Evolutionary conservation across 441 rosid species (phyloP).

Genomic region (Populus hybrid): DNA sequence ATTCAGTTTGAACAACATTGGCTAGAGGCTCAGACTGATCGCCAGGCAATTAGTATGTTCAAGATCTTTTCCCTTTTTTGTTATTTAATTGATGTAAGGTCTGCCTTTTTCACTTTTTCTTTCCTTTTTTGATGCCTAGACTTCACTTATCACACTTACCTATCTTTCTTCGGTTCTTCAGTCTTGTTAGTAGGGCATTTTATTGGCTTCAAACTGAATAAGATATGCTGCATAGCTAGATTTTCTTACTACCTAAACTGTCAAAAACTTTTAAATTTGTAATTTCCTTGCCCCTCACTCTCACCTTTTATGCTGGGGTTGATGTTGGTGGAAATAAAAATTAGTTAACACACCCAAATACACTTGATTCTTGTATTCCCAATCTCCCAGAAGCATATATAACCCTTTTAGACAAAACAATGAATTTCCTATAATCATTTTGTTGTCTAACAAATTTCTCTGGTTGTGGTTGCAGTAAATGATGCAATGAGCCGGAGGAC

Average conservation of each 20-base stretch:
- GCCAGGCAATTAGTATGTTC: conserved; percentile 59
- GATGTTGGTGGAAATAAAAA: not conserved
- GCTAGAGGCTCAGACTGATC: conserved; percentile 77
- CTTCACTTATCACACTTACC: not conserved
- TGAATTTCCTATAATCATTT: not conserved
- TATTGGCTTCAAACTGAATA: not conserved
- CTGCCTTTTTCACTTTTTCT: not conserved
- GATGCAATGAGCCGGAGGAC: conserved; percentile 63
- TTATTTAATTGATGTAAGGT: not conserved
- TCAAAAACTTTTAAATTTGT: not conserved
- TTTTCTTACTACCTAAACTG: not conserved
- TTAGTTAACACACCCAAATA: not conserved
- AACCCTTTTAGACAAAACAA: not conserved
- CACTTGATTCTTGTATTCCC: not conserved
- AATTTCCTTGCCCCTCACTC: not conserved
- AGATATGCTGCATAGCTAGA: not conserved
- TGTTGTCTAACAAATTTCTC: not conserved
- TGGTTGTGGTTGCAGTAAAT: conserved; percentile 45
- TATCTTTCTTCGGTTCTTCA: not conserved
- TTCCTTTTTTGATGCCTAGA: not conserved
- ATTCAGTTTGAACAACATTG: conserved; percentile 79
- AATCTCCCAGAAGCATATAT: not conserved
- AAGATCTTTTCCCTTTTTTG: not conserved
- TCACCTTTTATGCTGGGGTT: not conserved
- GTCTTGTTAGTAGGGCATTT: not conserved